These are phyloP conservation scores for Alternaria novae-zelandiae DNA, from an alignment of 2,329 filamentous ascomycete species.

Conservation along the genomic window DNA sequence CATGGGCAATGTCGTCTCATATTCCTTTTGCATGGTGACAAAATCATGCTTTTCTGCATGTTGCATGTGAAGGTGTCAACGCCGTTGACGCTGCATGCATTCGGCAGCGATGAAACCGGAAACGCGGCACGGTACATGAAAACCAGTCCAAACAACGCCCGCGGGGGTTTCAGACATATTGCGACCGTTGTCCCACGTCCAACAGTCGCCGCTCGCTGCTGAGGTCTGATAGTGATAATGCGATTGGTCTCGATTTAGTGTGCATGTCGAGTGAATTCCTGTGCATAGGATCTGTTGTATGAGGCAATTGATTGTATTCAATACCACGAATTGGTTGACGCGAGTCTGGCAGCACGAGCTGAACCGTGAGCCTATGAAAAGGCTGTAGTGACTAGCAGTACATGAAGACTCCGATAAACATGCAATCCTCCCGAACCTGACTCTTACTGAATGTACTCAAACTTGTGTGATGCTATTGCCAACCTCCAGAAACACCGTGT, in stretches of 20 bases:
- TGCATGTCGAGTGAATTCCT: not conserved
- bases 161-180: not conserved
- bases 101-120: not conserved
- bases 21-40: not conserved
- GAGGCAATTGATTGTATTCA: conserved; percentile 7
- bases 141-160: not conserved
- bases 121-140: not conserved
- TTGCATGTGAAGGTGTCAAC: not conserved
- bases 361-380: not conserved
- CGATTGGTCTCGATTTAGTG: not conserved
- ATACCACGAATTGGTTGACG: conserved; percentile 3
- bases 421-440: conserved; percentile 11
- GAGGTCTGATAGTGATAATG: not conserved
- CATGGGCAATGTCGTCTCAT: not conserved
- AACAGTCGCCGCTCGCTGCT: not conserved
- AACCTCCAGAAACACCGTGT: conserved; percentile 29
- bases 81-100: not conserved
- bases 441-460: conserved; percentile 9
- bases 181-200: not conserved
- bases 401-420: conserved; percentile 13
- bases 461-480: conserved; percentile 13
- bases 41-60: not conserved
- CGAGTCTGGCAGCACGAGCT: conserved; percentile 6
- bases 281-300: not conserved
- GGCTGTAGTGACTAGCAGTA: conserved; percentile 8